Evolutionary conservation across 805 yeast genomes (phyloP).

Genomic region (Cyberlindnera mycetangii): DNA sequence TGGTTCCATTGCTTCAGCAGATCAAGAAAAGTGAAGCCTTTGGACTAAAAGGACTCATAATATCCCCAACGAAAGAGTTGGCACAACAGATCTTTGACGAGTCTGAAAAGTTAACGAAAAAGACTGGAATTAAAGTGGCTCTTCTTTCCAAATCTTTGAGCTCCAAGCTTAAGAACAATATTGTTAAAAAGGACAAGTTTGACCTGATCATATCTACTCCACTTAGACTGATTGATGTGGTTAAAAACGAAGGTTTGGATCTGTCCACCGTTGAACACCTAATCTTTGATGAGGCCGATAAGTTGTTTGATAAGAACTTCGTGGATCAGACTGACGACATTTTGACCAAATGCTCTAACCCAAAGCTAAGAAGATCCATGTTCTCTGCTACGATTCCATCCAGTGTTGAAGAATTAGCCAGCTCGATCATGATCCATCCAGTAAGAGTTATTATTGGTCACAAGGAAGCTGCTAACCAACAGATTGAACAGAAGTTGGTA

Average conservation of each 20-base stretch:
- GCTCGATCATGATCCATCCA: conserved; percentile 71
- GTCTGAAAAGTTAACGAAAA: conserved; percentile 50
- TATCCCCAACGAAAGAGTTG: conserved; percentile 94
- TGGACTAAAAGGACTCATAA: conserved; percentile 64
- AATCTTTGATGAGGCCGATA: conserved; percentile 95
- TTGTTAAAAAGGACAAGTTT: conserved; percentile 57
- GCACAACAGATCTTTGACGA: conserved; percentile 82
- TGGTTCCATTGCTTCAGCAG: conserved; percentile 74
- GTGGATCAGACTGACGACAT: conserved; percentile 89
- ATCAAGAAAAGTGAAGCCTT: conserved; percentile 24
- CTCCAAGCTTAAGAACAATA: conserved; percentile 60
- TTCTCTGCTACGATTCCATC: conserved; percentile 96
- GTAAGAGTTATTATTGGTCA: conserved; percentile 87
- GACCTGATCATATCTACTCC: conserved; percentile 90
- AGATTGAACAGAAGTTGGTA: conserved; percentile 77
- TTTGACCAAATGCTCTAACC: conserved; percentile 45
- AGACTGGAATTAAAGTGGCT: conserved; percentile 49
- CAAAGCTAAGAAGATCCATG: conserved; percentile 58
- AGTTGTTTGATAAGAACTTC: conserved; percentile 81
- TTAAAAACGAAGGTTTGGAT: conserved; percentile 57
- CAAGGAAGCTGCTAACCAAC: conserved; percentile 86
- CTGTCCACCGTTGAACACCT: conserved; percentile 67
- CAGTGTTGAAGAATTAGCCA: conserved; percentile 84
- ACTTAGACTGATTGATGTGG: conserved; percentile 75
- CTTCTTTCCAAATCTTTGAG: conserved; percentile 71